Base-by-base conservation (phyloP, 768 basidiomycete species). In the Boletus subparvulus region DNA sequence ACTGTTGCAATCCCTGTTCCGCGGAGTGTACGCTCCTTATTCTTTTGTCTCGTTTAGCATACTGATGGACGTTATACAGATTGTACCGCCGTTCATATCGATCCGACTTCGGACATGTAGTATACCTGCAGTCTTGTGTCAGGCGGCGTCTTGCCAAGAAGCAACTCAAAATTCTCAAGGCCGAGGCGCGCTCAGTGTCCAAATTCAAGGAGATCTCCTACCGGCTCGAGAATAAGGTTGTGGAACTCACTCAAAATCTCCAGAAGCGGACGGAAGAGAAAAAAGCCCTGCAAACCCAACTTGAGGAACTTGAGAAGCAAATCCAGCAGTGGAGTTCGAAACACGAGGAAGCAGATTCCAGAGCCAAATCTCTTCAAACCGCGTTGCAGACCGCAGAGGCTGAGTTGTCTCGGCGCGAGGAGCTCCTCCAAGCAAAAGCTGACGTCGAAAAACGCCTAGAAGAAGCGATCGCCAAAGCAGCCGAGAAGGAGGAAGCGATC, bases 141-240 rank as follows among this genome's bases (percentile, higher is more conserved):
- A 90, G 97, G 42, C 90, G 96, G 28, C 87, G 91, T 43, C 76
- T 90, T 47, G 97, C 97, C 21, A 84, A 87, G 56, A 88, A 86
- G 62, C 86, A 98, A 69, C 83, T 99, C 60, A 90, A 88, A 65
- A 77, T 76, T 11, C 83, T 99, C 61, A 88, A 83, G 67, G 83
- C 87, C 9, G 97, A 99, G 73, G 97, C 97, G 7, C 92, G 94
- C 50, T 98, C 97, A 2, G 95, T 95, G 30, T 90, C 92, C 63
- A 97, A 94, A 70, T 98, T 96, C 85, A 98, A 97, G 77, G 94
- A 97, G 75, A 97, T 96, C 62, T 98, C 96, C 0, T 98, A 98
- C 69, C 86, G 85, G 63, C 81, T 99, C 54, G 97, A 99, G 77
- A 99, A 98, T 81, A 99, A 98, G 76, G 97, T 99, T 43, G 93